Percentiles rank a stretch among this genome's conserved stretches.
Evolutionary conservation across 257 asterid species (phyloP).

Genomic region (Buddleja alternifolia): DNA sequence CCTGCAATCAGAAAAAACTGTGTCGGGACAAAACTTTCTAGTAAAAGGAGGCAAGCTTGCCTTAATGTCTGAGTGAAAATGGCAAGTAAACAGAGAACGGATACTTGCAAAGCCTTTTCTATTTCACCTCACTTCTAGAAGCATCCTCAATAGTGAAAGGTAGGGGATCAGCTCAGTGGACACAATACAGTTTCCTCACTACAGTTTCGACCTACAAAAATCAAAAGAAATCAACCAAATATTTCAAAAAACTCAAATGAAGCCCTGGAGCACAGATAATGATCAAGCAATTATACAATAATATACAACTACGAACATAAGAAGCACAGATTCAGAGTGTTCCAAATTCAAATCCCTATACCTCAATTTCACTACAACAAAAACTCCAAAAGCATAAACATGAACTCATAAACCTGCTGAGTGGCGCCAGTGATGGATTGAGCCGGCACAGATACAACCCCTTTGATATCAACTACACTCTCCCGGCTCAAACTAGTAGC

Average conservation of each 20-base stretch:
- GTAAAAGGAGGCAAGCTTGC: neutral
- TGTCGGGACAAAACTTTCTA: neutral
- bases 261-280: neutral
- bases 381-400: too few relatives aligned
- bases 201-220: slow-evolving; percentile 73
- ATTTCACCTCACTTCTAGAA: slow-evolving; percentile 80
- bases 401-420: too few relatives aligned
- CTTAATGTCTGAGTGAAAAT: neutral
- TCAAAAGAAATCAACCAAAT: slow-evolving; percentile 10
- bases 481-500: slow-evolving; percentile 70
- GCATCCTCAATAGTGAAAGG: slow-evolving; percentile 86
- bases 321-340: neutral
- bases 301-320: neutral
- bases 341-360: neutral
- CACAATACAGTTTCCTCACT: slow-evolving; percentile 64
- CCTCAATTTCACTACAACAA: too few relatives aligned
- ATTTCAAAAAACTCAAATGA: neutral
- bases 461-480: slow-evolving; percentile 73
- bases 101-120: slow-evolving; percentile 70
- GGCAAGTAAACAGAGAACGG: neutral
- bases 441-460: slow-evolving; percentile 68
- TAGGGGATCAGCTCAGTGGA: slow-evolving; percentile 61
- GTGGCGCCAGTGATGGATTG: slow-evolving; percentile 69
- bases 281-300: neutral
- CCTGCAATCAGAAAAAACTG: slow-evolving; percentile 51